phyloP scores from a whole-genome alignment of 495 filamentous ascomycete species.

The Hypoxylon subgilvum region DNA sequence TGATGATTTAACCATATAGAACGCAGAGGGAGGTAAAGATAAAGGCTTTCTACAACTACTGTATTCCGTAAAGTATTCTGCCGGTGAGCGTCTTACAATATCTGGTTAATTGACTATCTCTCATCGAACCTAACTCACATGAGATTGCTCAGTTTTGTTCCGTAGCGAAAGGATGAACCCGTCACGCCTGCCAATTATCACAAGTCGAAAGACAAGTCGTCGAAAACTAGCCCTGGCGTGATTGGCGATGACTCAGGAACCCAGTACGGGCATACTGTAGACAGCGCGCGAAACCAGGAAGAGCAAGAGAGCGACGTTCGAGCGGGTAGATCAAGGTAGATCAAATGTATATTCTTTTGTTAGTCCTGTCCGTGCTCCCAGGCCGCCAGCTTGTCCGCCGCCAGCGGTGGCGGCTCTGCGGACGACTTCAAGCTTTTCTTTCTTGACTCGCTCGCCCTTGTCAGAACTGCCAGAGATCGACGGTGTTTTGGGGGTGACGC shows the following conservation, averaged over 20 bases:
- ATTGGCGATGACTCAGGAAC: slow-evolving; percentile 28
- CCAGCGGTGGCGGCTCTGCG: slow-evolving; percentile 30
- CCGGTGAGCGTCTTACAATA: slow-evolving; percentile 35
- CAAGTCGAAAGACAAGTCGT: slow-evolving; percentile 21
- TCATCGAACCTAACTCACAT: background rate
- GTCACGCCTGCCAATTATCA: background rate
- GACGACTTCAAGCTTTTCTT: slow-evolving; percentile 15
- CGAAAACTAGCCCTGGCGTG: background rate
- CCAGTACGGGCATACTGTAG: slow-evolving; percentile 11
- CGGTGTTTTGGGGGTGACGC: background rate
- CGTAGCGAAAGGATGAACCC: slow-evolving; percentile 9
- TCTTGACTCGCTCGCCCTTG: background rate
- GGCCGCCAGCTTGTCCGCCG: background rate
- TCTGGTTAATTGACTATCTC: slow-evolving; percentile 15
- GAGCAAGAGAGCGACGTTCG: slow-evolving; percentile 10
- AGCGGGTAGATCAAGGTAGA: slow-evolving; percentile 34
- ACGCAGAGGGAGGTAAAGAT: no score
- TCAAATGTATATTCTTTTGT: slow-evolving; percentile 12
- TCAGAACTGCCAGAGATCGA: slow-evolving; percentile 9
- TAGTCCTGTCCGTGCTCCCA: slow-evolving; percentile 14
- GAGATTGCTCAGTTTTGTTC: no score
- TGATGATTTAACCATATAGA: no score
- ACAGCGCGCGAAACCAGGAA: slow-evolving; percentile 7
- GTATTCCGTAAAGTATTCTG: slow-evolving; percentile 18
- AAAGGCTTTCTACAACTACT: slow-evolving; percentile 15